Percentiles rank a stretch among this genome's conserved stretches.
phyloP scores from a whole-genome alignment of 495 filamentous ascomycete genomes.

The Apodospora peruviana region DNA sequence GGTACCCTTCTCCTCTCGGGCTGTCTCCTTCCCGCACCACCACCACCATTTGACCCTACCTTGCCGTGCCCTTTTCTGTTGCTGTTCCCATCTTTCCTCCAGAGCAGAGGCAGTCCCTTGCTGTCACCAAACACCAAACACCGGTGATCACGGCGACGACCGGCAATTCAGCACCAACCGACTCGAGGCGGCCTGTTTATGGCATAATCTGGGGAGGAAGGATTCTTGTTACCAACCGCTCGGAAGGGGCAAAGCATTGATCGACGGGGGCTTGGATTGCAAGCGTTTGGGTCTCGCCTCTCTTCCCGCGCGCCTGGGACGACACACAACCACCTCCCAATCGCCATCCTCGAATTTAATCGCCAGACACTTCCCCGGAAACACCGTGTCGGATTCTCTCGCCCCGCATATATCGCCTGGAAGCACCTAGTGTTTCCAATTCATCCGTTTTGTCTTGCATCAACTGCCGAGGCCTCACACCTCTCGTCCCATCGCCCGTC shows the following conservation, averaged over 20 bases:
- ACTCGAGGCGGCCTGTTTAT: neutral
- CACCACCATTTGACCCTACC: neutral
- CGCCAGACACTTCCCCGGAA: conserved; percentile 11
- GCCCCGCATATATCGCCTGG: conserved; percentile 1
- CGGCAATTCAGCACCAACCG: neutral
- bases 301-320: conserved; percentile 16
- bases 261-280: conserved; percentile 1
- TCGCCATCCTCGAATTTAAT: conserved; percentile 8
- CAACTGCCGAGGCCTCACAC: neutral
- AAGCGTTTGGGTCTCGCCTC: conserved; percentile 6
- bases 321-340: conserved; percentile 4
- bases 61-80: neutral
- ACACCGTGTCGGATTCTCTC: conserved; percentile 6
- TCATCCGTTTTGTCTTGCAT: neutral
- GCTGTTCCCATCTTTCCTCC: neutral
- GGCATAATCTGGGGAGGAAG: neutral
- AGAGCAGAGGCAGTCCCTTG: neutral
- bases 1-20: neutral
- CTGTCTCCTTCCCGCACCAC: conserved; percentile 1
- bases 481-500: neutral
- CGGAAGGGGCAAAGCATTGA: neutral
- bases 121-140: conserved; percentile 8
- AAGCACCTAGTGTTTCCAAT: conserved; percentile 1
- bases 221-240: neutral
- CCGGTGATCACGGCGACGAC: neutral